Evolutionary conservation across 106 monocot species (phyloP).

Genomic region (Allium fistulosum): DNA sequence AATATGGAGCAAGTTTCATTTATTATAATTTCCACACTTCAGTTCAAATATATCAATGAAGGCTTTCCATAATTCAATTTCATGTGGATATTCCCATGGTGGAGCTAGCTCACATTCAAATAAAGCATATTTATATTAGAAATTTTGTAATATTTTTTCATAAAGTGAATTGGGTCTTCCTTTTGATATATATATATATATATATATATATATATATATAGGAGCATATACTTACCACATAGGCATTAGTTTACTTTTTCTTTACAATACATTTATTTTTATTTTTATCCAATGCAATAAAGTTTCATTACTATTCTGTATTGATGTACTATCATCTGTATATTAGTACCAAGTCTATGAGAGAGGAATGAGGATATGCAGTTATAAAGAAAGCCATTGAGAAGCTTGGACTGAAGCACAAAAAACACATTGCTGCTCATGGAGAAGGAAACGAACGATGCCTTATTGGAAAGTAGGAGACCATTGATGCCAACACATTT

Average conservation of each 20-base stretch:
- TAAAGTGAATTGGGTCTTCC: too few species aligned
- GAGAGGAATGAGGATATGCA: constrained; percentile 44
- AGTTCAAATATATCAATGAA: too few species aligned
- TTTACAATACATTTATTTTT: background rate
- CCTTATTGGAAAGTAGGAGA: constrained; percentile 59
- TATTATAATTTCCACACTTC: too few species aligned
- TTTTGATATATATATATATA: too few species aligned
- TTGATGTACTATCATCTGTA: background rate
- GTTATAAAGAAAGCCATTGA: constrained; percentile 63
- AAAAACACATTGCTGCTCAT: constrained; percentile 63
- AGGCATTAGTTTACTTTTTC: constrained; percentile 4
- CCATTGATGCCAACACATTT: constrained; percentile 60
- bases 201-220: too few species aligned
- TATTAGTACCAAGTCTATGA: constrained; percentile 63
- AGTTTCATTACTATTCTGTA: too few species aligned
- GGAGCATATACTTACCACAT: constrained; percentile 71
- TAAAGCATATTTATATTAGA: too few species aligned
- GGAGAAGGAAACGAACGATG: constrained; percentile 60
- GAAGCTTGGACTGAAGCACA: constrained; percentile 45
- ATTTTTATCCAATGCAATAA: background rate
- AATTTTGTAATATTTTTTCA: too few species aligned
- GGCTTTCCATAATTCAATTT: too few species aligned
- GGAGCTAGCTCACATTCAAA: too few species aligned
- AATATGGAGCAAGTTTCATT: too few species aligned
- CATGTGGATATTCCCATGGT: too few species aligned